A percentile compares a stretch with the other conserved stretches of the same genome.
These are phyloP conservation scores for Leucocoprinus leucothites DNA, from an alignment of 768 basidiomycete genomes.

Conservation along the genomic window DNA sequence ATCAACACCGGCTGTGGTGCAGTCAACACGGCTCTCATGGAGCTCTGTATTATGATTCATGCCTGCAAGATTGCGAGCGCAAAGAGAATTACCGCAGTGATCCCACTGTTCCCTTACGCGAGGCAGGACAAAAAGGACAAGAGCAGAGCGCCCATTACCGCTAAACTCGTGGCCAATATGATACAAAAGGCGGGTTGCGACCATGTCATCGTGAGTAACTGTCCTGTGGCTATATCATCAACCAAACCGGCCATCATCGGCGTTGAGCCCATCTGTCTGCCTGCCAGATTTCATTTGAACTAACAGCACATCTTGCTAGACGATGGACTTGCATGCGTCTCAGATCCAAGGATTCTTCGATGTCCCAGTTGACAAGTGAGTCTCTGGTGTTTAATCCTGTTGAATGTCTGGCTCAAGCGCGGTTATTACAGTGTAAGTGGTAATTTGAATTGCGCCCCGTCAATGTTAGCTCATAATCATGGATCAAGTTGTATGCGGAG, in stretches of 20 bases:
- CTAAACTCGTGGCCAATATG: conserved; percentile 98
- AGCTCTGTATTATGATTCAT: conserved; percentile 98
- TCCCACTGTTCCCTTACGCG: conserved; percentile 95
- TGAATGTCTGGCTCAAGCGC: conserved; percentile 11
- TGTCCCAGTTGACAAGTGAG: conserved; percentile 98
- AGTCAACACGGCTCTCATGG: conserved; percentile 95
- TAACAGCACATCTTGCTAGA: conserved; percentile 43
- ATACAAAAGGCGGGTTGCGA: conserved; percentile 90
- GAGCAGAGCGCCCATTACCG: conserved; percentile 95
- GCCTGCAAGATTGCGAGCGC: conserved; percentile 99
- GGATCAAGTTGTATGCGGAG: conserved; percentile 82
- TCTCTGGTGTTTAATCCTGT: conserved; percentile 22
- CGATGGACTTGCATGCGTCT: conserved; percentile 98
- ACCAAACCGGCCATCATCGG: background rate
- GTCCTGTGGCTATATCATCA: background rate
- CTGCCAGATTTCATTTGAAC: conserved; percentile 10
- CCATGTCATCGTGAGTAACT: conserved; percentile 84
- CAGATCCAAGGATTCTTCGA: conserved; percentile 99
- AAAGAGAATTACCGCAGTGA: conserved; percentile 95
- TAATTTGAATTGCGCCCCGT: conserved; percentile 4
- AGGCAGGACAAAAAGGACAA: conserved; percentile 99
- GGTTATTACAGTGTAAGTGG: conserved; percentile 21
- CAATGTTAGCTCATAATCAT: conserved; percentile 18
- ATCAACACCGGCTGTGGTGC: conserved; percentile 88
- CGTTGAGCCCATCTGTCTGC: background rate